Conservation (phyloP, 106 monocot species). For the Vanilla planifolia region DNA sequence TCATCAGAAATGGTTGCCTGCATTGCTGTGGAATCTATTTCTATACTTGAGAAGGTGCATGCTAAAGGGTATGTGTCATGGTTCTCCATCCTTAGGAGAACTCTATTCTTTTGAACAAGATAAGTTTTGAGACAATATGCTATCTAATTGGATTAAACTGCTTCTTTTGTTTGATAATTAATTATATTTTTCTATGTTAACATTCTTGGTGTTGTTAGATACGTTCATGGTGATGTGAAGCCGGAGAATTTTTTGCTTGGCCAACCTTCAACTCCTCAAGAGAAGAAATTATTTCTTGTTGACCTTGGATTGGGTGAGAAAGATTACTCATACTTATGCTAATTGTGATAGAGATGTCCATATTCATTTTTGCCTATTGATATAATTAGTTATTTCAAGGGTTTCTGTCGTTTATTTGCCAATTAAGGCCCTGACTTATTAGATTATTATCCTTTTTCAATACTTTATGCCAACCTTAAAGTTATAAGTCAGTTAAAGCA, state of each 20-base stretch:
- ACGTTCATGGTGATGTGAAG: constrained; percentile 29
- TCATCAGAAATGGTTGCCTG: constrained; percentile 61
- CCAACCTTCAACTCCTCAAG: constrained; percentile 27
- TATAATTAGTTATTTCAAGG: not conserved
- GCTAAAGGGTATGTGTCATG: constrained; percentile 26
- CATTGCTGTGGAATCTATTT: constrained; percentile 73
- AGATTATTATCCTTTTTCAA: too few relatives aligned
- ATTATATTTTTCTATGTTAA: not conserved
- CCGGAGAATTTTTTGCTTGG: constrained; percentile 30
- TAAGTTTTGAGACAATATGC: not conserved
- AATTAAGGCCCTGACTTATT: too few relatives aligned
- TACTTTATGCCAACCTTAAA: too few relatives aligned
- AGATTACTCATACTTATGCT: not conserved
- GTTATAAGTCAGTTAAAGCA: too few relatives aligned
- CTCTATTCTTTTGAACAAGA: not conserved
- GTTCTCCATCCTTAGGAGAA: not conserved
- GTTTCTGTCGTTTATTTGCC: too few relatives aligned
- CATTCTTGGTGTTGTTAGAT: constrained; percentile 3
- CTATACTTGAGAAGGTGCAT: constrained; percentile 85
- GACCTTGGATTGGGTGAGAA: constrained; percentile 24
- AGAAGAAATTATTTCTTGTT: constrained; percentile 30
- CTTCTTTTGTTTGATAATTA: not conserved
- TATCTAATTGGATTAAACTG: constrained; percentile 3
- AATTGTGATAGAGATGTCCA: not conserved
- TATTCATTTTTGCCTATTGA: not conserved